Base-by-base conservation (phyloP, 2,329 filamentous ascomycete species). In the Metarhizium rileyi region DNA sequence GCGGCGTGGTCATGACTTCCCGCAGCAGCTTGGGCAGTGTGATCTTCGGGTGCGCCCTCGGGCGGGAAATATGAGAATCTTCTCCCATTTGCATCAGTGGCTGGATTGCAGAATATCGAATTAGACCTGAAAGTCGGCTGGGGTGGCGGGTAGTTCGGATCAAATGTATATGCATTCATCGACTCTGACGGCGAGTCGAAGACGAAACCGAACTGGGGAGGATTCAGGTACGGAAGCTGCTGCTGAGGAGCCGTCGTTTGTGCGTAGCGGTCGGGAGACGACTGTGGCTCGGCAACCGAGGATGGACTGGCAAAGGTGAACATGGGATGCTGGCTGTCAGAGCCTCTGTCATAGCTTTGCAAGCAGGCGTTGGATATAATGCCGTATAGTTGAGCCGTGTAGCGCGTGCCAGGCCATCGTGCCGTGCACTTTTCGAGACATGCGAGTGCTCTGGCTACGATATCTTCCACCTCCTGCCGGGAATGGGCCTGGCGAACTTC, bases 361-460 rank as follows among this genome's bases (percentile, higher is more conserved):
- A 97, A 73, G 59, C 90, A 95, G 12, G 90, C 90, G 51, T 79
- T 81, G 44, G 91, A 84, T 46, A 98, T 80, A 55, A 88, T 90
- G n/a, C 79, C 76, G 62, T 96, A 97, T 12, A 97, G 78, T 57
- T 93, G 81, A 9, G 88, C 82, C 3, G 90, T 90, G 16, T 89
- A 86, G 36, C 83, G 79, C 2, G 91, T 90, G 10, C 91, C 93
- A 0, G 93, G 93, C 93, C 93, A 97, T 52, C 90, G 78, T 60
- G 91, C 86, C 0, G 87, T 86, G 50, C 88, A 90, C 50, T 85
- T 80, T 51, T 84, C 78, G 52, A 97, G 84, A 4, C 87, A 85
- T 47, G 90, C 84, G 51, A 96, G 72, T 0, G 87, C 87, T 20
- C 83, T 77, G 44, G 83, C 76, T 41, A 95, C 76, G 56, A 93